Evolutionary conservation across 1,284 basidiomycete genomes (phyloP).

Genomic region (Tilletiopsis washingtonensis): DNA sequence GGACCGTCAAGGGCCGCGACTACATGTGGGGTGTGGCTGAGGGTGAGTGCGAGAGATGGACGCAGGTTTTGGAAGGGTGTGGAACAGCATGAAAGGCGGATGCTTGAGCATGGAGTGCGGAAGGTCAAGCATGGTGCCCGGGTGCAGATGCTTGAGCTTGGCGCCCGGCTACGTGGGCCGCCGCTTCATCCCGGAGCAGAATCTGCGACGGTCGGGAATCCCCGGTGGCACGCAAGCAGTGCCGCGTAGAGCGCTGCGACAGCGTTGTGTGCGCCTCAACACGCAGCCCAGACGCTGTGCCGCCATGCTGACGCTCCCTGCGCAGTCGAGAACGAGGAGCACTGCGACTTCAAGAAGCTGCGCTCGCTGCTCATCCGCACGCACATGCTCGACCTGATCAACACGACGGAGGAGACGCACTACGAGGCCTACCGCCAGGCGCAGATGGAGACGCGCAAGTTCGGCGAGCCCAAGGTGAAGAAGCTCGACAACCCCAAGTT

Average conservation of each 20-base stretch:
- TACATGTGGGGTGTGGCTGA: constrained; percentile 99
- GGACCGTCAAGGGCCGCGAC: constrained; percentile 90
- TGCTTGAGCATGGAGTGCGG: no score
- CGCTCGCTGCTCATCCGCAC: constrained; percentile 92
- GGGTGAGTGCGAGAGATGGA: constrained; percentile 21
- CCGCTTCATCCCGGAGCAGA: no score
- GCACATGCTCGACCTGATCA: constrained; percentile 96
- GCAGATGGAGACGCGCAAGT: constrained; percentile 99
- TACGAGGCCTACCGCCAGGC: constrained; percentile 97
- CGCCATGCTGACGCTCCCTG: no score
- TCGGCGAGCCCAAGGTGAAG: constrained; percentile 96
- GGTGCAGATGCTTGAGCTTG: no score
- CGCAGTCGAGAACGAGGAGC: constrained; percentile 94
- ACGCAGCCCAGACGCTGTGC: no score
- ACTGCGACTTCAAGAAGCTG: constrained; percentile 98
- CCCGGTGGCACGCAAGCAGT: no score
- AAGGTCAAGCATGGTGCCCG: no score
- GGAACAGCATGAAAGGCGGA: no score
- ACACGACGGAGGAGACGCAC: constrained; percentile 88
- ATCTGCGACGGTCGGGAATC: no score
- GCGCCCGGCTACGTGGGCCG: no score
- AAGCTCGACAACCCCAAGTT: constrained; percentile 99
- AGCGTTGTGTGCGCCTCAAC: no score
- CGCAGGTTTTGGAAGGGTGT: neutral
- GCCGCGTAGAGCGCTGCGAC: no score